Evolutionary conservation across 768 basidiomycete genomes (phyloP).

Genomic region (Suillus placidus): DNA sequence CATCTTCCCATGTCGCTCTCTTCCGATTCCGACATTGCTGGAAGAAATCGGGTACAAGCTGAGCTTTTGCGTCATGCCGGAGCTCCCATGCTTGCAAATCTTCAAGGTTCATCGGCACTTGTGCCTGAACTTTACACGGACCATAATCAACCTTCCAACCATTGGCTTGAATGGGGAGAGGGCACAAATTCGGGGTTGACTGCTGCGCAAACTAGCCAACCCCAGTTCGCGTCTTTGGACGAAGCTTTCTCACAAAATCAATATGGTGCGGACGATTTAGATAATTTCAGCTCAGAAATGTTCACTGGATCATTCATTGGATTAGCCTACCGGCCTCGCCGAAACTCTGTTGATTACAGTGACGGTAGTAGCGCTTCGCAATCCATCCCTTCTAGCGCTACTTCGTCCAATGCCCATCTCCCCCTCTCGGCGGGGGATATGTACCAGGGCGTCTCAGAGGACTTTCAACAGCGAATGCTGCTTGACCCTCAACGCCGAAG

Average conservation of each 20-base stretch:
- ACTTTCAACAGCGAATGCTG: constrained; percentile 23
- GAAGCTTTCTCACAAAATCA: constrained; percentile 32
- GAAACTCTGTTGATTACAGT: constrained; percentile 40
- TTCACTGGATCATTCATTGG: constrained; percentile 27
- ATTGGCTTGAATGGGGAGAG: constrained; percentile 35
- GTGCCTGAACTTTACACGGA: constrained; percentile 21
- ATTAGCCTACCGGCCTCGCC: constrained; percentile 33
- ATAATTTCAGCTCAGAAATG: constrained; percentile 10
- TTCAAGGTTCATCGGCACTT: constrained; percentile 11
- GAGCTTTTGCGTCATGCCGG: constrained; percentile 45
- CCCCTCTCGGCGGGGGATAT: constrained; percentile 39
- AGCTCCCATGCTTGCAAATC: constrained; percentile 14
- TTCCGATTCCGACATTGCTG: constrained; percentile 43
- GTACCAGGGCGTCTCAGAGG: constrained; percentile 32
- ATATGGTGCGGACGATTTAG: constrained; percentile 25
- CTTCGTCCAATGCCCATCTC: constrained; percentile 55
- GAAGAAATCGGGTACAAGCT: constrained; percentile 50
- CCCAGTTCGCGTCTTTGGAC: constrained; percentile 26
- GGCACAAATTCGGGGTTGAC: constrained; percentile 7
- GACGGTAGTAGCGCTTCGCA: constrained; percentile 48
- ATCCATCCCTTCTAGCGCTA: constrained; percentile 55
- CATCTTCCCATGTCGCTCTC: constrained; percentile 24
- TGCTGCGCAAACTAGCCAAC: not conserved
- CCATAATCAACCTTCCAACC: constrained; percentile 17
- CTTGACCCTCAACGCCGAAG: constrained; percentile 21